Conservation (phyloP, 257 asterid genomes). For the Anisodus tanguticus region DNA sequence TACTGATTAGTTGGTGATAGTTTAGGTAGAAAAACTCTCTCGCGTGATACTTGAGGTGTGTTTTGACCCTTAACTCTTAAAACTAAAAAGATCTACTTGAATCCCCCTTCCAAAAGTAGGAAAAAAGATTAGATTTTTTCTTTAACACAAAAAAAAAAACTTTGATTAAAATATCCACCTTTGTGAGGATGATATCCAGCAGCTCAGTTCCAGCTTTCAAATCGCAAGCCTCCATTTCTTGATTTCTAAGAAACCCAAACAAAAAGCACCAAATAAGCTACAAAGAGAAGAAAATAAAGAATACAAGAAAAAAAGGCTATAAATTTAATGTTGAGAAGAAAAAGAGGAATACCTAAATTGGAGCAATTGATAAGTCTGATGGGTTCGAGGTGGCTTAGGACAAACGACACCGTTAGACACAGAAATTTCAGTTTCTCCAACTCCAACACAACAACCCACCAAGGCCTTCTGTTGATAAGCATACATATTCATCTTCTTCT, state of each 20-base stretch:
- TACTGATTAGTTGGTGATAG: too few species aligned
- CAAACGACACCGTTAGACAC: conserved; percentile 49
- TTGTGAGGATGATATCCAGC: conserved; percentile 54
- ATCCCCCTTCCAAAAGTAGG: background rate
- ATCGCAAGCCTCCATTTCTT: conserved; percentile 49
- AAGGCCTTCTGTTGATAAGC: conserved; percentile 47
- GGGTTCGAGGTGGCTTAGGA: conserved; percentile 52
- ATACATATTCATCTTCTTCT: conserved; percentile 51
- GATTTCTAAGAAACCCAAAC: conserved; percentile 37
- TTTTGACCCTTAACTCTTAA: too few species aligned
- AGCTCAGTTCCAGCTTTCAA: conserved; percentile 58
- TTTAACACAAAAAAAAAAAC: background rate
- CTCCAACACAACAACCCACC: conserved; percentile 45
- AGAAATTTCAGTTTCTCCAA: conserved; percentile 28
- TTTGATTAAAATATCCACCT: conserved; percentile 42
- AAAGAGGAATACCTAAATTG: conserved; percentile 38
- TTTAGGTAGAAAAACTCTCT: too few species aligned
- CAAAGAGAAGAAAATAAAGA: background rate
- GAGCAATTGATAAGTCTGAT: conserved; percentile 34
- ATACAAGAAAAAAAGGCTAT: background rate
- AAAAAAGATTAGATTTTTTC: background rate
- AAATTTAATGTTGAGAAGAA: background rate
- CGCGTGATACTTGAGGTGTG: too few species aligned
- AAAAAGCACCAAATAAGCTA: background rate
- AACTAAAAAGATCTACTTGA: background rate